Evolutionary conservation across 805 yeast species (phyloP).

Genomic region (Cyberlindnera xylosilytica): DNA sequence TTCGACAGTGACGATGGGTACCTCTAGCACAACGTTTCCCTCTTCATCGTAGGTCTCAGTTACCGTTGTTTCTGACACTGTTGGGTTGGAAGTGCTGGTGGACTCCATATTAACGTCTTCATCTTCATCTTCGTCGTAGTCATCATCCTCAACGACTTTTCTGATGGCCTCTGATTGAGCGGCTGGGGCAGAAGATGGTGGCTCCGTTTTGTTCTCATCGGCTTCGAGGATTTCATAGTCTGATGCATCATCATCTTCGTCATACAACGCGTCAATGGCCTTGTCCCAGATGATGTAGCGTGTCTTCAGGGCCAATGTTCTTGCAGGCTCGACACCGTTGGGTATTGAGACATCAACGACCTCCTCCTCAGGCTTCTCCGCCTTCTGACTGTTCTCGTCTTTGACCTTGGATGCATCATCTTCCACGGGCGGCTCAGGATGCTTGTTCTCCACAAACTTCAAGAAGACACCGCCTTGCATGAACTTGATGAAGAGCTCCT

Average conservation of each 20-base stretch:
- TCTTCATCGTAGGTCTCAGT: constrained; percentile 17
- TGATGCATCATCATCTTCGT: constrained; percentile 11
- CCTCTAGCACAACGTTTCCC: constrained; percentile 28
- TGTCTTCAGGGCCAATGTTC: constrained; percentile 59
- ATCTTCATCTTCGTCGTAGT: constrained; percentile 29
- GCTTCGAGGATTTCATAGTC: constrained; percentile 22
- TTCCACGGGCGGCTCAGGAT: neutral
- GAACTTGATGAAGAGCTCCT: constrained; percentile 41
- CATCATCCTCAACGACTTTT: constrained; percentile 36
- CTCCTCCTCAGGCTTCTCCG: constrained; percentile 38
- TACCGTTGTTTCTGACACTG: too few relatives aligned
- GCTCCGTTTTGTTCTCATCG: neutral
- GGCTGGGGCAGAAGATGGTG: neutral
- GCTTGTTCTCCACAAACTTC: constrained; percentile 19
- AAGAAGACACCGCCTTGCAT: constrained; percentile 33
- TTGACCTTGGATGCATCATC: constrained; percentile 1
- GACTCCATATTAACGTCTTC: too few relatives aligned
- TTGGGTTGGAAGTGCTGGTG: too few relatives aligned
- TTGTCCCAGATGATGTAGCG: constrained; percentile 72
- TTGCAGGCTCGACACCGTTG: constrained; percentile 43
- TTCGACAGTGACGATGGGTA: constrained; percentile 35
- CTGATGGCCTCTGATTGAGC: constrained; percentile 20
- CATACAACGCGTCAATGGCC: constrained; percentile 50
- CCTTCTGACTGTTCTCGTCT: constrained; percentile 14
- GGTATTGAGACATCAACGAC: constrained; percentile 35